Evolutionary conservation across 495 filamentous ascomycete species (phyloP).

Genomic region (Daldinia decipiens): DNA sequence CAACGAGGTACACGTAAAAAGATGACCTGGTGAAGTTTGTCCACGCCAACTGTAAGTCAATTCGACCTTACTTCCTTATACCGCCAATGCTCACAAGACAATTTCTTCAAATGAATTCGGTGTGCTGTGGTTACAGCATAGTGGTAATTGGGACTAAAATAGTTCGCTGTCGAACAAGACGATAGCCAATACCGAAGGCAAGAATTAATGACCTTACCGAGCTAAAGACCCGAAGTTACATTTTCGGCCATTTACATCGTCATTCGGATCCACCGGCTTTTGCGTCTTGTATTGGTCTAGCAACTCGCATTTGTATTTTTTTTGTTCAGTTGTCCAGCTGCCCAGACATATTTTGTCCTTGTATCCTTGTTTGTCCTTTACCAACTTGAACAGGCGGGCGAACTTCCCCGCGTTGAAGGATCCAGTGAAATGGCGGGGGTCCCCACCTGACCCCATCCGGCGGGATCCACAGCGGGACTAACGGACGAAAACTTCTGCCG

Average conservation of each 20-base stretch:
- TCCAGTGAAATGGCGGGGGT: constrained; percentile 2
- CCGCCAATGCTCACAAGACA: not conserved
- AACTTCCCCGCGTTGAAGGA: constrained; percentile 9
- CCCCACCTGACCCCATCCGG: not conserved
- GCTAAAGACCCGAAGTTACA: not conserved
- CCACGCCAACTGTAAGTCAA: not conserved
- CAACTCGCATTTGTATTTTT: not conserved
- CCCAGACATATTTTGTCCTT: not conserved
- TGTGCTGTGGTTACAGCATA: not conserved
- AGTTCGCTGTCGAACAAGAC: not conserved
- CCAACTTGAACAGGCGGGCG: not conserved
- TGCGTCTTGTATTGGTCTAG: not conserved
- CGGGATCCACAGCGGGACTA: constrained; percentile 2
- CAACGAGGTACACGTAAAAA: not conserved
- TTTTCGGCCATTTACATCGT: constrained; percentile 3
- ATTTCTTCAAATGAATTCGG: not conserved
- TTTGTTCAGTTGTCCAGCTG: not conserved
- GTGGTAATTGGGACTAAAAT: not conserved
- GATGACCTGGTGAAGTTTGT: not conserved
- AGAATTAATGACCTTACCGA: not conserved
- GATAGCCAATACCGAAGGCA: not conserved
- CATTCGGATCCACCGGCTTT: constrained; percentile 5
- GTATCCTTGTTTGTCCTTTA: constrained; percentile 2
- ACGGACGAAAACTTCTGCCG: not conserved
- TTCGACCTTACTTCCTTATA: not conserved